These are phyloP conservation scores for Boechera stricta DNA, from an alignment of 345 rosid genomes.

Conservation along the genomic window DNA sequence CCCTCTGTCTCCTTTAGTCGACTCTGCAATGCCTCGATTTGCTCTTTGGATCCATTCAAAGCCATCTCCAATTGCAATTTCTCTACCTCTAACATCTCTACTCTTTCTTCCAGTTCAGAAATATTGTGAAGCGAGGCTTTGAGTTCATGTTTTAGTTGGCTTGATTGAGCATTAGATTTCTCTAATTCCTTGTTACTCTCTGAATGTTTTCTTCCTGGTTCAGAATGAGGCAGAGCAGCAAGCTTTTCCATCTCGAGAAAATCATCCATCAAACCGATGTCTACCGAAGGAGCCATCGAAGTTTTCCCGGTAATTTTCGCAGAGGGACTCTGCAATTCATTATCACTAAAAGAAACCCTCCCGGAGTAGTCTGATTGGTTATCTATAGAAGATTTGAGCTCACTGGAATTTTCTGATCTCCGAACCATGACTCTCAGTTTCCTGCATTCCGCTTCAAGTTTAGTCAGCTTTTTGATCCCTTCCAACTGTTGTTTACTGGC, in stretches of 20 bases:
- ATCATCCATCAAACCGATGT: conserved; percentile 89
- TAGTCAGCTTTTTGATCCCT: conserved; percentile 76
- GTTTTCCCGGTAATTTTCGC: conserved; percentile 49
- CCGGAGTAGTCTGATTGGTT: conserved; percentile 75
- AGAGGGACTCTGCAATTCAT: conserved; percentile 54
- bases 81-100: conserved; percentile 52
- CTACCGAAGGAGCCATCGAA: conserved; percentile 49
- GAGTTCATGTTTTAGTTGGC: conserved; percentile 54
- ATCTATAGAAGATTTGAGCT: conserved; percentile 64
- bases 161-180: conserved; percentile 46
- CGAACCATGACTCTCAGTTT: conserved; percentile 62
- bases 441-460: conserved; percentile 80
- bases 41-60: conserved; percentile 39
- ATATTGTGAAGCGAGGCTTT: conserved; percentile 52
- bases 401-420: conserved; percentile 61
- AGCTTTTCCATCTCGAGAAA: conserved; percentile 96
- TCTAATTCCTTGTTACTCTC: conserved; percentile 46
- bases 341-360: conserved; percentile 56
- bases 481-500: conserved; percentile 92
- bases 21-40: conserved; percentile 37
- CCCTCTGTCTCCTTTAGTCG: conserved; percentile 35
- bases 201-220: conserved; percentile 45
- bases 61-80: conserved; percentile 48
- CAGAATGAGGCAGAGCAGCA: conserved; percentile 60
- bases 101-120: conserved; percentile 67